Percentiles rank a stretch among this genome's conserved stretches.
Conservation (phyloP, 2,329 filamentous ascomycete genomes). For the Ophiocordyceps robertsii region DNA sequence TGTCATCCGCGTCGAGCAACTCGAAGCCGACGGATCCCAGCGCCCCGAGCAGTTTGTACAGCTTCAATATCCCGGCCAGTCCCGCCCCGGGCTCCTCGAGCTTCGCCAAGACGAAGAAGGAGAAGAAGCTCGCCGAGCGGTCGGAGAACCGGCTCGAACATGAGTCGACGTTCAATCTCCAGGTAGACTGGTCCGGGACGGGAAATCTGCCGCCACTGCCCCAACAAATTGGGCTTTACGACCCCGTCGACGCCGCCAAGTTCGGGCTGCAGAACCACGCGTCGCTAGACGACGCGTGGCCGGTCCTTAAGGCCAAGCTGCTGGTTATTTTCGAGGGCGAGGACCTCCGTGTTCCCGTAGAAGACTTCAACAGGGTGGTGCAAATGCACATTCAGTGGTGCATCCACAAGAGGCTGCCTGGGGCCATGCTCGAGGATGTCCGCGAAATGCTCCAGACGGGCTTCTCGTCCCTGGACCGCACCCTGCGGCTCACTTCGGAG, state of each 20-base stretch:
- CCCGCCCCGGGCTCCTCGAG: conserved; percentile 49
- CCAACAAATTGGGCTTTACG: conserved; percentile 32
- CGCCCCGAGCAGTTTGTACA: conserved; percentile 65
- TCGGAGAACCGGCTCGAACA: conserved; percentile 37
- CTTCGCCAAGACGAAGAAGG: conserved; percentile 75
- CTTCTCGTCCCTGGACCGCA: conserved; percentile 76
- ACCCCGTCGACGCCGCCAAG: conserved; percentile 40
- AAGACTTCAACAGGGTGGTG: conserved; percentile 75
- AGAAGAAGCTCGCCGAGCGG: conserved; percentile 69
- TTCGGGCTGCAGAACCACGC: conserved; percentile 53
- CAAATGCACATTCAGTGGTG: conserved; percentile 66
- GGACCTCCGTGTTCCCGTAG: conserved; percentile 64
- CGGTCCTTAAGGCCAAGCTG: conserved; percentile 61
- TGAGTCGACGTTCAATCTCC: conserved; percentile 28
- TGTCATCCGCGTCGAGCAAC: conserved; percentile 66
- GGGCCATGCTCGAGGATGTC: conserved; percentile 61
- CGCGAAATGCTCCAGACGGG: conserved; percentile 66
- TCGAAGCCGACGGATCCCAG: conserved; percentile 62
- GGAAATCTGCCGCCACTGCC: conserved; percentile 34
- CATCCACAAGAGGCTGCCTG: conserved; percentile 58
- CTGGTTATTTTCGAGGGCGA: conserved; percentile 72
- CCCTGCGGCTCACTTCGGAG: conserved; percentile 64
- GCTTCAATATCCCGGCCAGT: conserved; percentile 61
- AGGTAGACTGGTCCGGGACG: conserved; percentile 38
- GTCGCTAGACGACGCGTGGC: conserved; percentile 69